phyloP scores from a whole-genome alignment of 768 basidiomycete genomes.

The Phaffia australis region DNA sequence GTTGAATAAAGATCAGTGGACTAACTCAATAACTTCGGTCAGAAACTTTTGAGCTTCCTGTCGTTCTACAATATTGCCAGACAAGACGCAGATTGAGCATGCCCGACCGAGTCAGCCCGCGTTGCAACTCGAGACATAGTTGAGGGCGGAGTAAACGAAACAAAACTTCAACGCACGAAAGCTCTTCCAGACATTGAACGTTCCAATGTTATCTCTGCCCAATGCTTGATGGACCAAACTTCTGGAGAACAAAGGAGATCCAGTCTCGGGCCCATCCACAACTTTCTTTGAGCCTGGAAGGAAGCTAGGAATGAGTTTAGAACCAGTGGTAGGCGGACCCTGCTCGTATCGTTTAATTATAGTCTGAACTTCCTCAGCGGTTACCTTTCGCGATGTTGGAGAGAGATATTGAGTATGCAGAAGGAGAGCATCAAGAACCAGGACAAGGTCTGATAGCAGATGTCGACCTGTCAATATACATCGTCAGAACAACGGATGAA shows the following conservation, averaged over 20 bases:
- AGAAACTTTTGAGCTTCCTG: slow-evolving; percentile 16
- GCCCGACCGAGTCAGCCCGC: background rate
- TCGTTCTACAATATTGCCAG: slow-evolving; percentile 12
- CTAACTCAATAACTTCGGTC: no score
- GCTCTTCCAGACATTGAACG: slow-evolving; percentile 15
- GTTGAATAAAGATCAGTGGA: no score
- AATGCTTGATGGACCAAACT: slow-evolving; percentile 12
- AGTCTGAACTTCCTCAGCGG: slow-evolving; percentile 16
- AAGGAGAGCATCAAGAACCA: slow-evolving; percentile 24
- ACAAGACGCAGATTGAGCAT: no score
- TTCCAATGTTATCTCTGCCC: slow-evolving; percentile 13
- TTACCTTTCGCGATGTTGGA: slow-evolving; percentile 1
- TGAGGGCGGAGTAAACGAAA: background rate
- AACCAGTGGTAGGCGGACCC: background rate
- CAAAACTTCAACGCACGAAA: no score
- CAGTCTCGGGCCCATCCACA: background rate
- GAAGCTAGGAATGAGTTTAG: background rate
- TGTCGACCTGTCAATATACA: background rate
- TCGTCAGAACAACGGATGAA: background rate
- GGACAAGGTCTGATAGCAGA: slow-evolving; percentile 7
- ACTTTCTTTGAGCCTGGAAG: slow-evolving; percentile 1
- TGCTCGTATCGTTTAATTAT: slow-evolving; percentile 17
- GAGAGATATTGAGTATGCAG: slow-evolving; percentile 1
- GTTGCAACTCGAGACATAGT: background rate
- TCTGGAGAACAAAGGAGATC: background rate